Percentiles rank a stretch among this genome's conserved stretches.
Evolutionary conservation across 1,139 yeast species (phyloP).

Genomic region (Lodderomyces orthopsilosis): DNA sequence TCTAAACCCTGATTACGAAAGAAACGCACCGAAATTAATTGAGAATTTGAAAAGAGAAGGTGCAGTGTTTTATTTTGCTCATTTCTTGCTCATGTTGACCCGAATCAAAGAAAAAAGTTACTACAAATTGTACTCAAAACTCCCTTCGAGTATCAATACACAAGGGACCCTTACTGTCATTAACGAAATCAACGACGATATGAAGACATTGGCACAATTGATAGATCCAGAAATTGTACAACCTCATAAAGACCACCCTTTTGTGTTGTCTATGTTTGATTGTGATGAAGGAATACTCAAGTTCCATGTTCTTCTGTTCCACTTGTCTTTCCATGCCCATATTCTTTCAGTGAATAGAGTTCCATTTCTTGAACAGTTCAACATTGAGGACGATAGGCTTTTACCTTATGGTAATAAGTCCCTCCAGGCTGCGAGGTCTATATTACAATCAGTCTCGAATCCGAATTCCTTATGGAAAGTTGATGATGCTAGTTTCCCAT

Average conservation of each 20-base stretch:
- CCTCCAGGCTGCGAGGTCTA: slow-evolving; percentile 32
- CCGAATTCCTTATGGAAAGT: slow-evolving; percentile 12
- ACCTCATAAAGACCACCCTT: not conserved
- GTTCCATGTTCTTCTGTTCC: slow-evolving; percentile 19
- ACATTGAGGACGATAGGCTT: slow-evolving; percentile 17
- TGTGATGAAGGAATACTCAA: slow-evolving; percentile 4
- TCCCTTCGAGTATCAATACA: slow-evolving; percentile 9
- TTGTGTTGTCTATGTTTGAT: not conserved
- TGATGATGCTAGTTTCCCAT: slow-evolving; percentile 25
- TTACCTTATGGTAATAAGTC: slow-evolving; percentile 23
- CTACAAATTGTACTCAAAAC: slow-evolving; percentile 15
- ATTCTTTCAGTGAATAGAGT: slow-evolving; percentile 33
- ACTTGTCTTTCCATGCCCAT: slow-evolving; percentile 32
- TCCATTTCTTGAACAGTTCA: slow-evolving; percentile 24
- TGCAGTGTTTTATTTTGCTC: slow-evolving; percentile 15
- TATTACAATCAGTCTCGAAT: slow-evolving; percentile 24
- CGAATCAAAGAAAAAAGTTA: slow-evolving; percentile 22
- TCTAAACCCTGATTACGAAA: slow-evolving; percentile 8
- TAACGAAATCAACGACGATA: slow-evolving; percentile 17
- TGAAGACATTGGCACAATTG: slow-evolving; percentile 16
- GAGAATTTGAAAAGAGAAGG: slow-evolving; percentile 8
- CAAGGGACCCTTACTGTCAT: slow-evolving; percentile 11
- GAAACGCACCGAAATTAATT: slow-evolving; percentile 9
- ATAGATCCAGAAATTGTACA: slow-evolving; percentile 23
- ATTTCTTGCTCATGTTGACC: slow-evolving; percentile 17